phyloP scores from a whole-genome alignment of 1,284 basidiomycete genomes.

The Porodaedalea pini region DNA sequence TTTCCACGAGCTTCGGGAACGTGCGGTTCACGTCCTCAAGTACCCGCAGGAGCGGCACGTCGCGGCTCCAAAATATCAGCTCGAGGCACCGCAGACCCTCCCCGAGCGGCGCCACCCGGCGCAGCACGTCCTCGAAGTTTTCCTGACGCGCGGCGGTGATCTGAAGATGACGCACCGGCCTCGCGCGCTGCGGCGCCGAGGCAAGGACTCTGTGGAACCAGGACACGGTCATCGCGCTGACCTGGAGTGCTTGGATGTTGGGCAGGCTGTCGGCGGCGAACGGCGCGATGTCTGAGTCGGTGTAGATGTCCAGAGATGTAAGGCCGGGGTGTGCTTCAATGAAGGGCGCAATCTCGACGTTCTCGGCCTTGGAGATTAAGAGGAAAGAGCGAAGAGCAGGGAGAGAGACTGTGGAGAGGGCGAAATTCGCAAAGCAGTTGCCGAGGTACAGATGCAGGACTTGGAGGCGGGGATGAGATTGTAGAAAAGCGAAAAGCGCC shows the following conservation, averaged over 20 bases:
- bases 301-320: conserved; percentile 6
- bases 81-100: conserved; percentile 10
- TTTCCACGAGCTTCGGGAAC: conserved; percentile 15
- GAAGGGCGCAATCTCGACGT: conserved; percentile 5
- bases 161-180: conserved; percentile 11
- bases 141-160: conserved; percentile 10
- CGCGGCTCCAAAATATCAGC: conserved; percentile 15
- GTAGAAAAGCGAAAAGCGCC: conserved; percentile 7
- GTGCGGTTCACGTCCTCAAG: not conserved
- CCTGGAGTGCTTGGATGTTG: conserved; percentile 10
- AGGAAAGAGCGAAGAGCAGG: conserved; percentile 15
- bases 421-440: not conserved
- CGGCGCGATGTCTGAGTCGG: conserved; percentile 5
- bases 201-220: conserved; percentile 12
- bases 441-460: conserved; percentile 16
- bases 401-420: conserved; percentile 2
- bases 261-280: conserved; percentile 8
- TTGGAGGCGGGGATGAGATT: conserved; percentile 2
- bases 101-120: conserved; percentile 1
- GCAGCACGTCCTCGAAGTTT: conserved; percentile 4
- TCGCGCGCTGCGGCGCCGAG: not conserved
- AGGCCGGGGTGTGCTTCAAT: conserved; percentile 3
- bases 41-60: not conserved
- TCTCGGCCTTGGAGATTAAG: conserved; percentile 13
- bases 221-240: conserved; percentile 11